Percentiles rank a stretch among this genome's conserved stretches.
These are phyloP conservation scores for Vitis rupestris DNA, from an alignment of 164 flowering plant species.

Conservation along the genomic window DNA sequence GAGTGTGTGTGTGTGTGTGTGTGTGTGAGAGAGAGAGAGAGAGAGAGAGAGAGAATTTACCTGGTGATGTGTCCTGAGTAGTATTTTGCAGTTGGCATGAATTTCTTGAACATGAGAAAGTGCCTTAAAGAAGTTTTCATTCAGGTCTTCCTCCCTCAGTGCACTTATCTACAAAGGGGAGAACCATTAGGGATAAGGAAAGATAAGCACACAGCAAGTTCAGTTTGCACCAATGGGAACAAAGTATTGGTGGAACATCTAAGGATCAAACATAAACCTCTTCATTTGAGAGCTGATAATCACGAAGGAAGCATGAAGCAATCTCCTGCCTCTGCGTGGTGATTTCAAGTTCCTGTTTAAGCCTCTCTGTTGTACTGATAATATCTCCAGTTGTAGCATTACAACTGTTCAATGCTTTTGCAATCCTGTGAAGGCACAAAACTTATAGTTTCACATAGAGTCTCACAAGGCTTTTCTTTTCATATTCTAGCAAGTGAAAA, in stretches of 20 bases:
- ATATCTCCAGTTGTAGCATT: conserved; percentile 88
- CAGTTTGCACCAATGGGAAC: neutral
- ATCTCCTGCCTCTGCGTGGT: conserved; percentile 90
- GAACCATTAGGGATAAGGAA: conserved; percentile 6
- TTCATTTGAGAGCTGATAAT: conserved; percentile 88
- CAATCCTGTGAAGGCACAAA: conserved; percentile 50
- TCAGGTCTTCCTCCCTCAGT: conserved; percentile 78
- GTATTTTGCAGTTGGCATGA: conserved; percentile 92
- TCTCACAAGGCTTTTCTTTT: neutral
- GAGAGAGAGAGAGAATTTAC: conserved; percentile 29
- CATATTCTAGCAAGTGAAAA: neutral
- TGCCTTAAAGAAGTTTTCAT: conserved; percentile 88
- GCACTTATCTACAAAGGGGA: conserved; percentile 66
- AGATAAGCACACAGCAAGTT: neutral
- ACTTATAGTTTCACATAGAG: no score
- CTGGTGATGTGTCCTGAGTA: conserved; percentile 98
- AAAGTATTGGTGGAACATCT: neutral
- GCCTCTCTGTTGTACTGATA: conserved; percentile 88
- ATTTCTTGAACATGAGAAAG: conserved; percentile 96
- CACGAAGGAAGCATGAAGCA: conserved; percentile 89
- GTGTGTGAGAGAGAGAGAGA: neutral
- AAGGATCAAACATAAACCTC: conserved; percentile 52
- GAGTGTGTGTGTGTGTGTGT: neutral
- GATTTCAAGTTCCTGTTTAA: conserved; percentile 84
- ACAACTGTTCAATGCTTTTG: conserved; percentile 75